phyloP scores from a whole-genome alignment of 1,284 basidiomycete genomes.

The Cryptococcus sp. region DNA sequence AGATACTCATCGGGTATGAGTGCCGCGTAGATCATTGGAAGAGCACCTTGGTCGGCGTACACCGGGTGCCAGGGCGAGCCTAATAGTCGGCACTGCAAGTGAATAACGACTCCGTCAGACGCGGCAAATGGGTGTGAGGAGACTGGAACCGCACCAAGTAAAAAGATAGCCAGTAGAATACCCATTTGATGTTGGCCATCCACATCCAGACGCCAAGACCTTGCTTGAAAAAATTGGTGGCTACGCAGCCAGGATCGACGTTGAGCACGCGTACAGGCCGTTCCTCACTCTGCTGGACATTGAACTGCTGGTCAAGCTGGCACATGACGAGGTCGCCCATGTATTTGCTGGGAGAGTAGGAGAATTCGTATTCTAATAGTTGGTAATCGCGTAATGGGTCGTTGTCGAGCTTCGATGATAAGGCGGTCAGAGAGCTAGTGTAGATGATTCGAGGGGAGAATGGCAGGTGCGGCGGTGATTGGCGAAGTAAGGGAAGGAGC shows the following conservation, averaged over 20 bases:
- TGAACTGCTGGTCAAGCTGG: slow-evolving; percentile 58
- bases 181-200: slow-evolving; percentile 58
- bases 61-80: slow-evolving; percentile 45
- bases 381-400: slow-evolving; percentile 67
- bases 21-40: slow-evolving; percentile 44
- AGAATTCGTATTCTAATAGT: slow-evolving; percentile 61
- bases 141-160: slow-evolving; percentile 63
- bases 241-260: slow-evolving; percentile 72
- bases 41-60: slow-evolving; percentile 35
- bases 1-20: slow-evolving; percentile 35
- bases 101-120: neutral
- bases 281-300: slow-evolving; percentile 27
- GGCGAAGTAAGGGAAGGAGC: slow-evolving; percentile 43
- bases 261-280: slow-evolving; percentile 62
- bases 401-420: slow-evolving; percentile 59
- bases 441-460: slow-evolving; percentile 70
- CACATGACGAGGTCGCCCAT: slow-evolving; percentile 72
- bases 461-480: slow-evolving; percentile 42
- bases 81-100: slow-evolving; percentile 31
- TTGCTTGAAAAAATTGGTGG: slow-evolving; percentile 63
- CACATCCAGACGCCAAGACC: slow-evolving; percentile 50
- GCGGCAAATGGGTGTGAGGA: neutral
- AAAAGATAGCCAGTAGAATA: slow-evolving; percentile 64
- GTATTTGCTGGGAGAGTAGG: slow-evolving; percentile 78
- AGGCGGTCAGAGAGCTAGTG: slow-evolving; percentile 73